A percentile compares a stretch with the other conserved stretches of the same genome.
These are phyloP conservation scores for Monilinia laxa DNA, from an alignment of 2,329 filamentous ascomycete species.

Conservation along the genomic window DNA sequence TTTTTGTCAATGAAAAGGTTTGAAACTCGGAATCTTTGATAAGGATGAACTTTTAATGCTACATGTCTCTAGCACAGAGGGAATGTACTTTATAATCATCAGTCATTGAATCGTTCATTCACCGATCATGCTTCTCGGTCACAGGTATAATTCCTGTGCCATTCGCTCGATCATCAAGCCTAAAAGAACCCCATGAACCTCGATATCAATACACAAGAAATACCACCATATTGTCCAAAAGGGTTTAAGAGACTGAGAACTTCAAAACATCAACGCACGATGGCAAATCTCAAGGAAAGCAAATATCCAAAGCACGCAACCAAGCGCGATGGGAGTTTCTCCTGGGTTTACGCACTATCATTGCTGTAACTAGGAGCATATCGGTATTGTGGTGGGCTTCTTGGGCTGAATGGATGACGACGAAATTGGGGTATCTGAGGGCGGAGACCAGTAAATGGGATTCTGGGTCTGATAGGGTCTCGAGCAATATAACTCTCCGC, in stretches of 20 bases:
- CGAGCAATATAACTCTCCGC: constrained; percentile 12
- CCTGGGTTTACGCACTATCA: constrained; percentile 1
- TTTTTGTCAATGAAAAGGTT: not conserved
- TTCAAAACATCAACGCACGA: not conserved
- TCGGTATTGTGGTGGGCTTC: constrained; percentile 16
- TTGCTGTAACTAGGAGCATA: constrained; percentile 20
- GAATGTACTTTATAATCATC: not conserved
- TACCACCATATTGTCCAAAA: not conserved
- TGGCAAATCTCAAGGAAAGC: not conserved
- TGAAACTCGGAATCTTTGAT: not conserved
- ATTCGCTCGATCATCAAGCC: not conserved
- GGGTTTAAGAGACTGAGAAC: not conserved
- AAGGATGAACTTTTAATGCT: not conserved
- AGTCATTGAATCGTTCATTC: not conserved
- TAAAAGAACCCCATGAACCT: not conserved
- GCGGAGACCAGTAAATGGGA: constrained; percentile 19
- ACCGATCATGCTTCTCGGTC: not conserved
- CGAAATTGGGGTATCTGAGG: constrained; percentile 14
- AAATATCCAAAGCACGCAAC: not conserved
- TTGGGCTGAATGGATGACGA: constrained; percentile 9
- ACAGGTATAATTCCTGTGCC: not conserved
- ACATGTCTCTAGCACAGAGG: not conserved
- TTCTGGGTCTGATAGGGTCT: not conserved
- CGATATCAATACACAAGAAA: not conserved
- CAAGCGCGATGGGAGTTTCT: not conserved